Evolutionary conservation across 768 basidiomycete genomes (phyloP), one percentile per base, ranked within the genome.

Genomic region (Lentinula edodes): DNA sequence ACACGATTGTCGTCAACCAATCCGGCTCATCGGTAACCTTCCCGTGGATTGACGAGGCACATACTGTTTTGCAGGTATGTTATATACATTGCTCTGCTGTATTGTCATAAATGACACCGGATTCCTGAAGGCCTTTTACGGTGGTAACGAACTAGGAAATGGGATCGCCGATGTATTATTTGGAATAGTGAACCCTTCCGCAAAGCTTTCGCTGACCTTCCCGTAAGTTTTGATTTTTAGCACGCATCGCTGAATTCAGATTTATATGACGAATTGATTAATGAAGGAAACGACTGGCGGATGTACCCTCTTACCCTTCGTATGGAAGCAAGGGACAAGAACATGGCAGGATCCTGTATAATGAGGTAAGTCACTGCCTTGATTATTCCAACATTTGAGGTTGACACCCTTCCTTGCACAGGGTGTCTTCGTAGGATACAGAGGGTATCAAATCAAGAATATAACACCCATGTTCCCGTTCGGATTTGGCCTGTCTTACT

Each of bases 401-500:
- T 51, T 28, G 28, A 52, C 2, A 12, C 10, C 38, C 13, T 53
- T 12, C 58, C 59, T 62, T 55, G 60, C 35, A 1, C 39, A 80
- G 78, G 79, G 80, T 3, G 77, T 82, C 41, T 82, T 78, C 62
- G 80, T 81, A 20, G 83, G 82, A 38, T 85, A 86, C 68, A 76
- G 81, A 62, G 73, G 78, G 56, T 85, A 81, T 67, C 78, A 83
- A 62, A 74, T 75, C 42, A 72, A 73, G 59, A 72, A 76, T 8
- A 67, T 81, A 36, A 66, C 72, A 9, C 78, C 84, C 16, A 73
- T 81, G 23, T 85, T 83, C 69, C 76, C 81, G 9, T 85, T 86
- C 67, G 83, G 84, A 52, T 77, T 74, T 67, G 87, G 87, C 16
- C 77, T 88, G 18, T 83, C 83, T 0, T 87, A 87, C 70, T 80